A percentile compares a stretch with the other conserved stretches of the same genome.
These are phyloP conservation scores for Phytophthora palmivora DNA, from an alignment of 352 stramenopile genomes.

Conservation along the genomic window DNA sequence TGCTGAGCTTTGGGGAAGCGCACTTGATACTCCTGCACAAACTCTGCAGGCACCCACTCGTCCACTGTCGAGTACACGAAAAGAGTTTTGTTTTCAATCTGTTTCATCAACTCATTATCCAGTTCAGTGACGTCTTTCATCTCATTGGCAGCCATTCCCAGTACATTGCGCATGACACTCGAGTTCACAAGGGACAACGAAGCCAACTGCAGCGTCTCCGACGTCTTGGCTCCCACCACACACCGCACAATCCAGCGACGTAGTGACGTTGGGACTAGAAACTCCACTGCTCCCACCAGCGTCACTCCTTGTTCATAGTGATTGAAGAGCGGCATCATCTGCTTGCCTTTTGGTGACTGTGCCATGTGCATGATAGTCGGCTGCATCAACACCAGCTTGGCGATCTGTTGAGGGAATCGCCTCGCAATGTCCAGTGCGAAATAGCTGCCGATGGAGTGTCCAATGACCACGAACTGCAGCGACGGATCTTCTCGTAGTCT, in stretches of 20 bases:
- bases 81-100: constrained; percentile 59
- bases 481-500: constrained; percentile 53
- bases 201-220: constrained; percentile 54
- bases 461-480: constrained; percentile 60
- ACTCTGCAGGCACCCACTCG: constrained; percentile 71
- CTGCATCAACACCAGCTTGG: constrained; percentile 75
- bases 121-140: constrained; percentile 61
- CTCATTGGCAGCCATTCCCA: constrained; percentile 74
- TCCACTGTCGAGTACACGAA: constrained; percentile 78
- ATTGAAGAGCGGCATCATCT: constrained; percentile 61
- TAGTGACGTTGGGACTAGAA: constrained; percentile 44
- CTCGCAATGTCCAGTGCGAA: constrained; percentile 60
- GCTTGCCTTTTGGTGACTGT: constrained; percentile 46
- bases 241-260: constrained; percentile 55
- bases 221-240: constrained; percentile 46
- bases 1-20: constrained; percentile 54
- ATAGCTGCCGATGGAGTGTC: constrained; percentile 73
- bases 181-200: constrained; percentile 63
- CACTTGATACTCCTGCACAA: constrained; percentile 61
- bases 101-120: constrained; percentile 45
- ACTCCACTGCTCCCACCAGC: constrained; percentile 52
- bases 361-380: constrained; percentile 75
- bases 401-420: constrained; percentile 59
- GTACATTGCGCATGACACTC: constrained; percentile 65
- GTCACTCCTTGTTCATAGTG: constrained; percentile 41